Conservation (phyloP, 495 filamentous ascomycete genomes). For the Jackrogersella minutella region DNA sequence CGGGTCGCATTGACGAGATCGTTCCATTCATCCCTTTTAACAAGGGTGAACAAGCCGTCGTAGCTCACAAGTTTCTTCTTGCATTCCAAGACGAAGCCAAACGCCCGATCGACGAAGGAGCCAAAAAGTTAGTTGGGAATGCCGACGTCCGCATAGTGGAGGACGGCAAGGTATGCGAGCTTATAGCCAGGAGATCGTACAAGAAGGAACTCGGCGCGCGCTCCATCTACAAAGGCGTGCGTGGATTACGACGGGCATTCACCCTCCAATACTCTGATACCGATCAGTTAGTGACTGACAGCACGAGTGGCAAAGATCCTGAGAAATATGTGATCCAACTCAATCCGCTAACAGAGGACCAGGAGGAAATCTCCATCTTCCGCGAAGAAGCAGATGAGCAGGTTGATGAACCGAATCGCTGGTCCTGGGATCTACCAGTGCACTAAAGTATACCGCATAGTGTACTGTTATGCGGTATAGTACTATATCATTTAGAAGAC, state of each 20-base stretch:
- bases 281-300: neutral
- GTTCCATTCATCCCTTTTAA: slow-evolving; percentile 60
- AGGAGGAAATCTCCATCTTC: neutral
- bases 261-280: neutral
- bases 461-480: too few species aligned
- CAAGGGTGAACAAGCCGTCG: slow-evolving; percentile 51
- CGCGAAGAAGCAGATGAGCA: neutral
- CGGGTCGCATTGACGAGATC: slow-evolving; percentile 54
- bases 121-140: neutral
- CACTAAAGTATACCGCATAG: too few species aligned
- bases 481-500: too few species aligned
- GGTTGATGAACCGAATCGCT: neutral
- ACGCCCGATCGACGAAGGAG: slow-evolving; percentile 37
- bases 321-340: neutral
- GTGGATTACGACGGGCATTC: neutral
- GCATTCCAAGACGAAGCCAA: slow-evolving; percentile 42
- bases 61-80: slow-evolving; percentile 58
- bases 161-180: slow-evolving; percentile 2
- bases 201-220: slow-evolving; percentile 3
- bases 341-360: neutral
- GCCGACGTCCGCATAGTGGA: neutral
- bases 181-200: slow-evolving; percentile 1
- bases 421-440: too few species aligned
- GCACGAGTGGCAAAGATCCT: neutral
- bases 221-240: neutral